Evolutionary conservation across 352 stramenopile genomes (phyloP), one percentile per base, ranked within the genome.

Genomic region (Pythium pectinolyticum): DNA sequence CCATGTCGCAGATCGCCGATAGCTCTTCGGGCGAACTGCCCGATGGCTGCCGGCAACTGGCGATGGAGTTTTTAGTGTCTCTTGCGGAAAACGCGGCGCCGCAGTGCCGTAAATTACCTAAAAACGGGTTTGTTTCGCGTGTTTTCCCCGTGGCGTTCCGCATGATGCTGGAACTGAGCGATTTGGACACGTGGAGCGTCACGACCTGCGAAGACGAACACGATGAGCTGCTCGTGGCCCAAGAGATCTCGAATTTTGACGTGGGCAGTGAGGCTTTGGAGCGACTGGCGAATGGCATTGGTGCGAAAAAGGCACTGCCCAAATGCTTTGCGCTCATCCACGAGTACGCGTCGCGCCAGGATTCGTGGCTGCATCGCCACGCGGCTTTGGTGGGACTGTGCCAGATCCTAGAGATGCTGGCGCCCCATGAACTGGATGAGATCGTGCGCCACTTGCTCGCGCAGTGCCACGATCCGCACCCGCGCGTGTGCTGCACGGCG

Each of bases 201-300:
- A 47, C 72, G 5, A 80, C 72, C 15, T 93, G 84, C 40, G 86
- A 92, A 27, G 86, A 90, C 34, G 77, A 87, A 35, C 75, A 87
- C 41, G 81, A 82, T 12, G 43, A 50, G 43, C 43, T 50, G 43
- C 66, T 73, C 27, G 65, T 77, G 5, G 75, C 83, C 4, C 71
- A 90, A 35, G 84, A 93, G 48, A 92, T 93, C 56, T 92, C 82
- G 41, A 93, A 95, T 63, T 91, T 95, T 74, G 84, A 95, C 69
- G 86, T 95, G 8, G 86, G 86, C 15, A 89, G 84, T 6, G 86
- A 95, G 22, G 86, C 86, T 1, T 67, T 95, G 25, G 82, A 95
- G 61, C 71, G 86, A 10, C 66, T 95, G 22, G 84, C 90, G 0
- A 72, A 66, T 0, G 82, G 83, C 1, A 70, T 95, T 17, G 83